These are phyloP conservation scores for Diaporthe aspalathi DNA, from an alignment of 2,329 filamentous ascomycete genomes.

Conservation along the genomic window DNA sequence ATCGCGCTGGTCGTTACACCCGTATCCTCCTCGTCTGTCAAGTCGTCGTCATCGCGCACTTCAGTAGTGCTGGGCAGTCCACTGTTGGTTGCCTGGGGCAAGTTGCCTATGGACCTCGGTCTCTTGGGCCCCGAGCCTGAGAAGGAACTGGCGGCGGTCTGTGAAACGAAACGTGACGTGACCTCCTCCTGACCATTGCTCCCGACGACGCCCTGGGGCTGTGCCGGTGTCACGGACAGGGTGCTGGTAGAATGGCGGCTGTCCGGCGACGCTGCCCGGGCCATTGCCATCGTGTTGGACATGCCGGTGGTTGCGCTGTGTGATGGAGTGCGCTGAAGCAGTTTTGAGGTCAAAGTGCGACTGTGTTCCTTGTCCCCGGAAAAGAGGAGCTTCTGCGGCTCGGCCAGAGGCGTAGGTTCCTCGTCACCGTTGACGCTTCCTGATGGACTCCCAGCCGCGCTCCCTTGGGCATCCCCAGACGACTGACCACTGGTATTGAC, in stretches of 20 bases:
- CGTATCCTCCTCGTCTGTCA: constrained; percentile 53
- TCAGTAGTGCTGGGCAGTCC: constrained; percentile 28
- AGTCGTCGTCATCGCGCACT: constrained; percentile 42
- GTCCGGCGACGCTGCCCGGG: constrained; percentile 53
- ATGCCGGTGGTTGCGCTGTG: constrained; percentile 73
- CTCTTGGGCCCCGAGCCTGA: constrained; percentile 46
- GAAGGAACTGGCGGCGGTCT: constrained; percentile 62
- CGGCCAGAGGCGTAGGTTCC: constrained; percentile 40
- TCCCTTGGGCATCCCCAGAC: constrained; percentile 54
- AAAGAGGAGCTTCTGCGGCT: constrained; percentile 42
- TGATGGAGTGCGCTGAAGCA: constrained; percentile 73
- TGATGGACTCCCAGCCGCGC: constrained; percentile 42
- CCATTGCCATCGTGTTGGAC: constrained; percentile 68
- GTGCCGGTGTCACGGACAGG: constrained; percentile 50
- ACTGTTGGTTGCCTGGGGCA: constrained; percentile 44
- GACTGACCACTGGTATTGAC: constrained; percentile 62
- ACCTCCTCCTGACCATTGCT: constrained; percentile 60
- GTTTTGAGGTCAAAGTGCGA: constrained; percentile 74
- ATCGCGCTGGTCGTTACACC: constrained; percentile 49
- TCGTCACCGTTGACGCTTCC: constrained; percentile 33
- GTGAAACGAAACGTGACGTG: constrained; percentile 70
- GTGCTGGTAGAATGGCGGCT: constrained; percentile 42
- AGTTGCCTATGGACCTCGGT: constrained; percentile 56
- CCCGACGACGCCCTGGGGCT: constrained; percentile 46
- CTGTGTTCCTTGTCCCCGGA: constrained; percentile 64